Percentiles rank a stretch among this genome's conserved stretches.
phyloP scores from a whole-genome alignment of 805 yeast genomes.

The Wickerhamiella lipophila region DNA sequence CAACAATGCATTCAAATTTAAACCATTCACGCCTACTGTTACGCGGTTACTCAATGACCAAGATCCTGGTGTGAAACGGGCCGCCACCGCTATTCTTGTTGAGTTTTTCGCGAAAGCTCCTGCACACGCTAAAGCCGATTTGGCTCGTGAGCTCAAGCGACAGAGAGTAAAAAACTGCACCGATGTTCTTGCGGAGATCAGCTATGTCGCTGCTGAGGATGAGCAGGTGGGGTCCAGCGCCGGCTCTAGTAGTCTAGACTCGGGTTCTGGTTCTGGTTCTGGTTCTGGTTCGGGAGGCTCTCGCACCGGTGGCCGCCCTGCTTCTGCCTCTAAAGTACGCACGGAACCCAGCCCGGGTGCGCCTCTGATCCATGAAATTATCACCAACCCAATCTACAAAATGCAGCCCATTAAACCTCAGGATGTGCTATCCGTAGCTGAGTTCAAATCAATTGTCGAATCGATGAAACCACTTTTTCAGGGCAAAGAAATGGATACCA shows the following conservation, averaged over 20 bases:
- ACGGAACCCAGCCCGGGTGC: not conserved
- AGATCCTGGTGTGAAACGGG: slow-evolving; percentile 18
- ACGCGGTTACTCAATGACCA: slow-evolving; percentile 25
- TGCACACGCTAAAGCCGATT: slow-evolving; percentile 35
- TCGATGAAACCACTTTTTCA: slow-evolving; percentile 35
- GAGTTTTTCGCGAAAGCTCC: slow-evolving; percentile 31
- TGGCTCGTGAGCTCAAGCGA: slow-evolving; percentile 32
- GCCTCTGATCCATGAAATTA: slow-evolving; percentile 9
- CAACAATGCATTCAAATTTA: slow-evolving; percentile 21
- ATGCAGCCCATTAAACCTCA: slow-evolving; percentile 32
- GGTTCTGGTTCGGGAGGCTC: too few relatives aligned
- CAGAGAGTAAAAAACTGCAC: slow-evolving; percentile 18
- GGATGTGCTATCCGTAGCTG: slow-evolving; percentile 25
- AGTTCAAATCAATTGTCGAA: slow-evolving; percentile 26
- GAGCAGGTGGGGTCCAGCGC: too few relatives aligned
- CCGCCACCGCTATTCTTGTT: slow-evolving; percentile 27
- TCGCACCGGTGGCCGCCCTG: too few relatives aligned
- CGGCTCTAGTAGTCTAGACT: too few relatives aligned
- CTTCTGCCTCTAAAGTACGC: too few relatives aligned
- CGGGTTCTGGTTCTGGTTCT: too few relatives aligned
- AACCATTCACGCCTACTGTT: slow-evolving; percentile 27
- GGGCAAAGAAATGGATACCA: slow-evolving; percentile 73
- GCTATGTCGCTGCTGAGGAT: too few relatives aligned
- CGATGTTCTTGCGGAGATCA: not conserved
- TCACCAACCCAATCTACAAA: slow-evolving; percentile 23